Conservation (phyloP, 1,139 yeast genomes). For the Nakaseomyces uthaithaninus region DNA sequence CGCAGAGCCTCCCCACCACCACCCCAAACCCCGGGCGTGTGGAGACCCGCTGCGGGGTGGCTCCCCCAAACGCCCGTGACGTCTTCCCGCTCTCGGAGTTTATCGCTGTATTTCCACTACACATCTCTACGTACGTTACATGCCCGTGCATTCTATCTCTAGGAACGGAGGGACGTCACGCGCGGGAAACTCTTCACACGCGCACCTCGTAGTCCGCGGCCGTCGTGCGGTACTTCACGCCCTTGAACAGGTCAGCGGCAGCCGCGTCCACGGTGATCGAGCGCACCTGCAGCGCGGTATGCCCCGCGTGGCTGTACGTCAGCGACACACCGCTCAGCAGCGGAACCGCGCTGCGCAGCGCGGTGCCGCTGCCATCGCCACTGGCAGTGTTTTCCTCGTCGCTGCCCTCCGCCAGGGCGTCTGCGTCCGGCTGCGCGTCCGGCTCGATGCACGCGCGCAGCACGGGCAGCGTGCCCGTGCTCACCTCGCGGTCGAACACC, state of each 20-base stretch:
- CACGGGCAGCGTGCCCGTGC: slow-evolving; percentile 62
- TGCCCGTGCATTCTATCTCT: background rate
- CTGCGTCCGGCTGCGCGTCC: slow-evolving; percentile 53
- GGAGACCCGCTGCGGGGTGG: too few relatives aligned
- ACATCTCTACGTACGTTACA: background rate
- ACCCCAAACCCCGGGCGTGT: background rate
- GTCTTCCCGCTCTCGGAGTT: slow-evolving; percentile 1
- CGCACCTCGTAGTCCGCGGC: slow-evolving; percentile 55
- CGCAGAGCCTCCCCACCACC: too few relatives aligned
- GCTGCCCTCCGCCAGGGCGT: slow-evolving; percentile 47
- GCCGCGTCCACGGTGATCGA: slow-evolving; percentile 47
- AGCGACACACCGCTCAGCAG: slow-evolving; percentile 37
- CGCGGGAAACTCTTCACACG: slow-evolving; percentile 5
- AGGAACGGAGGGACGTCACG: too few relatives aligned
- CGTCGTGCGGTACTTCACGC: slow-evolving; percentile 72
- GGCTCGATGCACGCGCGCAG: slow-evolving; percentile 49
- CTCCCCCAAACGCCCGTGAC: too few relatives aligned
- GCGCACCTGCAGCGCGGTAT: slow-evolving; percentile 61
- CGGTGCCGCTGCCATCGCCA: background rate
- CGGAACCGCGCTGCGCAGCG: background rate
- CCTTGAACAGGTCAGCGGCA: slow-evolving; percentile 67
- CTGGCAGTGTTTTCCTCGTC: background rate
- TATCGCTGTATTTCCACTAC: background rate
- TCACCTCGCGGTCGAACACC: slow-evolving; percentile 47
- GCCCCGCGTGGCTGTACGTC: slow-evolving; percentile 56